A percentile compares a stretch with the other conserved stretches of the same genome.
phyloP scores from a whole-genome alignment of 371 early-diverging fungal genomes.

The Funneliformis caledonium region DNA sequence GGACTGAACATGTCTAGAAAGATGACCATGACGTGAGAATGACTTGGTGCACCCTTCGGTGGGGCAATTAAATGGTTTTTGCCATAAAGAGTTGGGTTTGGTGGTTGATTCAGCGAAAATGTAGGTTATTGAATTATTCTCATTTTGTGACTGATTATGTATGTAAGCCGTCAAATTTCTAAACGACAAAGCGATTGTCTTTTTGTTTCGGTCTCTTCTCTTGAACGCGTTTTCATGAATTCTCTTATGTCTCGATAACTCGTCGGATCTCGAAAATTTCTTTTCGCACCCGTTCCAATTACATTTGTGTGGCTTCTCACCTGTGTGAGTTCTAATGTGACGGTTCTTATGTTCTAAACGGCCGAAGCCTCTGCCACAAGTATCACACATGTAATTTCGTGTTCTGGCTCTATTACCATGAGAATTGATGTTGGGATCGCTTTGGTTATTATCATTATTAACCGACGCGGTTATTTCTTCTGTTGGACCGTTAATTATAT shows the following conservation, averaged over 20 bases:
- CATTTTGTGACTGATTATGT: not conserved
- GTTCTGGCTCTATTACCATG: too few species aligned
- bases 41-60: not conserved
- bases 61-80: constrained; percentile 16
- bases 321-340: constrained; percentile 83
- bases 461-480: too few species aligned
- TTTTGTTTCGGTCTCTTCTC: not conserved
- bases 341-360: constrained; percentile 72
- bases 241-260: constrained; percentile 68
- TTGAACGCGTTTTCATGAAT: constrained; percentile 58
- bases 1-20: constrained; percentile 1
- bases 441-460: too few species aligned
- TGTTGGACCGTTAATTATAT: too few species aligned
- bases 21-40: not conserved
- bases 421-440: too few species aligned
- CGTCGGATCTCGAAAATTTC: constrained; percentile 76
- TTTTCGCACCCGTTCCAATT: constrained; percentile 67
- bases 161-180: not conserved
- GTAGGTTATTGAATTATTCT: not conserved
- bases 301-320: constrained; percentile 82
- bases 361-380: constrained; percentile 68
- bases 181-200: not conserved
- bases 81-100: not conserved
- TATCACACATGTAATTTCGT: constrained; percentile 48
- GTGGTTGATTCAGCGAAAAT: not conserved